Evolutionary conservation across 2,329 filamentous ascomycete genomes (phyloP).

Genomic region (Neopestalotiopsis clavispora): DNA sequence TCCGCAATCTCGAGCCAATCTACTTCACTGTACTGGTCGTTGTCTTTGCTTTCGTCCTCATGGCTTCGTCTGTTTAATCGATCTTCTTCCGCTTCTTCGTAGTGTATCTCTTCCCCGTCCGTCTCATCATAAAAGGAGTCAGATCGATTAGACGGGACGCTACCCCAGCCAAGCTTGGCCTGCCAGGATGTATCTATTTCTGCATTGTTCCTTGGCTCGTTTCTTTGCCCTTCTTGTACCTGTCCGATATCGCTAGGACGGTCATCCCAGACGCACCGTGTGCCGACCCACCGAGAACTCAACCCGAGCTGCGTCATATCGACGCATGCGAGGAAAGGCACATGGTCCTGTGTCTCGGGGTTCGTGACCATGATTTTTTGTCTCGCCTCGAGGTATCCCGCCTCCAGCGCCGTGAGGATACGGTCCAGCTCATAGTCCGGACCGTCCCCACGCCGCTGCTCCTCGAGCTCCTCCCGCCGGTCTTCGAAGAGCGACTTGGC

Average conservation of each 20-base stretch:
- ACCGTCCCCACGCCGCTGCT: not conserved
- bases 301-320: slow-evolving; percentile 1
- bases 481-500: not conserved
- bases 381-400: not conserved
- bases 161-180: not conserved
- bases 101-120: not conserved
- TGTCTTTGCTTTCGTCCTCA: not conserved
- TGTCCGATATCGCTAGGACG: too few relatives aligned
- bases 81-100: not conserved
- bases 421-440: not conserved
- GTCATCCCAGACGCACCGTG: not conserved
- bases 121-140: not conserved
- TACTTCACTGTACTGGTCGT: not conserved
- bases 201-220: not conserved
- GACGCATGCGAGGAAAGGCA: not conserved
- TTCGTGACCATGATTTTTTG: not conserved
- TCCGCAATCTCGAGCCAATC: slow-evolving; percentile 7
- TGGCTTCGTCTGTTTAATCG: too few relatives aligned
- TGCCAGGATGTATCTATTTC: not conserved
- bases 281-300: not conserved
- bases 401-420: not conserved
- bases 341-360: not conserved
- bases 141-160: not conserved
- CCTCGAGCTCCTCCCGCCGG: not conserved
- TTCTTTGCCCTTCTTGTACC: not conserved